Conservation (phyloP, 2,329 filamentous ascomycete species). For the Ceratocystis albifundus region DNA sequence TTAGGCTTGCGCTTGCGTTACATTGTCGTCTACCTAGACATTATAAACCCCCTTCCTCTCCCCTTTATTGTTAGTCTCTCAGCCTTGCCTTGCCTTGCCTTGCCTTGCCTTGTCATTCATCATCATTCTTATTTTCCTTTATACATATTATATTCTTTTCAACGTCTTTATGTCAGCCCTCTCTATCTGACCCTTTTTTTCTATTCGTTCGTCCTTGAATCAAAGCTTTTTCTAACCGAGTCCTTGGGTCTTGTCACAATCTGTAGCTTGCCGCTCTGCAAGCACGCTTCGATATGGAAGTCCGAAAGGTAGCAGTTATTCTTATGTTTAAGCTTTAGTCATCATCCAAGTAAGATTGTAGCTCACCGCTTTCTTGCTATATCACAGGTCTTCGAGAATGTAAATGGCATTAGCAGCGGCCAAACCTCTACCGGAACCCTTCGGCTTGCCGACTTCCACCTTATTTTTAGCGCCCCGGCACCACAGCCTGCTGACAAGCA, state of each 20-base stretch:
- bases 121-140: conserved; percentile 1
- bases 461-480: conserved; percentile 40
- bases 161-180: not conserved
- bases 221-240: not conserved
- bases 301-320: conserved; percentile 19
- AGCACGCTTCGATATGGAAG: conserved; percentile 16
- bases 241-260: not conserved
- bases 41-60: not conserved
- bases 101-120: conserved; percentile 16
- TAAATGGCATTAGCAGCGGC: conserved; percentile 49
- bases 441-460: conserved; percentile 52
- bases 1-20: not conserved
- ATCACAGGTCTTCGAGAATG: conserved; percentile 42
- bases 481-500: conserved; percentile 29
- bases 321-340: not conserved
- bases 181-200: not conserved
- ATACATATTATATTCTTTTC: not conserved
- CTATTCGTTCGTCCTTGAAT: not conserved
- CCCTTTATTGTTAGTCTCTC: conserved; percentile 3
- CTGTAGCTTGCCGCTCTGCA: not conserved
- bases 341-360: conserved; percentile 12
- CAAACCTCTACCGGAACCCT: conserved; percentile 46
- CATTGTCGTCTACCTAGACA: not conserved
- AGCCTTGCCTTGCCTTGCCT: not conserved
- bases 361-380: conserved; percentile 7